phyloP scores from a whole-genome alignment of 2,329 filamentous ascomycete species.

The Epichloe festucae region DNA sequence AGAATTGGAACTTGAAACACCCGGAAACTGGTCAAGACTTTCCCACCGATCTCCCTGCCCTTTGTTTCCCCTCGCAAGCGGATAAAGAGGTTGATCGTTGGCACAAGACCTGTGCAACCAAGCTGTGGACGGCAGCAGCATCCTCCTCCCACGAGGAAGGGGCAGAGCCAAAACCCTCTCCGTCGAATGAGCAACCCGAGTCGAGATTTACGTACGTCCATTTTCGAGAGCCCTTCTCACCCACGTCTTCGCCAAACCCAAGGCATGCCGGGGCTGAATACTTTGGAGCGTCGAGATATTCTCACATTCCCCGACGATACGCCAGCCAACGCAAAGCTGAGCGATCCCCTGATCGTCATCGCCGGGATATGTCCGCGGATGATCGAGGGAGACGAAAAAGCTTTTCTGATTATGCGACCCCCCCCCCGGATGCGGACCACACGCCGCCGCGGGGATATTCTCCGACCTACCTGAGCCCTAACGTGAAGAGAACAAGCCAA shows the following conservation, averaged over 20 bases:
- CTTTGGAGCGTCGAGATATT: slow-evolving; percentile 24
- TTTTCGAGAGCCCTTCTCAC: slow-evolving; percentile 18
- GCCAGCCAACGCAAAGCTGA: slow-evolving; percentile 18
- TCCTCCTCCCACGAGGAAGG: slow-evolving; percentile 7
- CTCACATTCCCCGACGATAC: slow-evolving; percentile 27
- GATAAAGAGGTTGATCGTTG: slow-evolving; percentile 75
- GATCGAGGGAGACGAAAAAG: slow-evolving; percentile 33
- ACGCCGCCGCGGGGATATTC: slow-evolving; percentile 15
- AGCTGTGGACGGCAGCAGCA: slow-evolving; percentile 49
- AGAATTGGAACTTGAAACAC: slow-evolving; percentile 62
- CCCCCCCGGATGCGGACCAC: slow-evolving; percentile 15
- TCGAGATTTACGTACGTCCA: slow-evolving; percentile 26
- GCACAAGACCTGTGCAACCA: slow-evolving; percentile 67
- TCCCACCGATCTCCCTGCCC: slow-evolving; percentile 41
- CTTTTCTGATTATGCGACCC: slow-evolving; percentile 36
- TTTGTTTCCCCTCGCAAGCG: slow-evolving; percentile 57
- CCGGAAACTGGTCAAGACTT: slow-evolving; percentile 61
- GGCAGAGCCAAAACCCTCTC: slow-evolving; percentile 8
- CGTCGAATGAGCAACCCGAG: slow-evolving; percentile 19
- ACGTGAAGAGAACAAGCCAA: slow-evolving; percentile 17
- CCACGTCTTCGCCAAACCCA: slow-evolving; percentile 13
- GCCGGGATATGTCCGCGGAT: slow-evolving; percentile 26
- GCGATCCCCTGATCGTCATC: slow-evolving; percentile 22
- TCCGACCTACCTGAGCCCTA: slow-evolving; percentile 22
- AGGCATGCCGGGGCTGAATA: slow-evolving; percentile 20